A percentile compares a stretch with the other conserved stretches of the same genome.
Evolutionary conservation across 2,329 filamentous ascomycete genomes (phyloP).

Genomic region (Aspergillus ibericus): DNA sequence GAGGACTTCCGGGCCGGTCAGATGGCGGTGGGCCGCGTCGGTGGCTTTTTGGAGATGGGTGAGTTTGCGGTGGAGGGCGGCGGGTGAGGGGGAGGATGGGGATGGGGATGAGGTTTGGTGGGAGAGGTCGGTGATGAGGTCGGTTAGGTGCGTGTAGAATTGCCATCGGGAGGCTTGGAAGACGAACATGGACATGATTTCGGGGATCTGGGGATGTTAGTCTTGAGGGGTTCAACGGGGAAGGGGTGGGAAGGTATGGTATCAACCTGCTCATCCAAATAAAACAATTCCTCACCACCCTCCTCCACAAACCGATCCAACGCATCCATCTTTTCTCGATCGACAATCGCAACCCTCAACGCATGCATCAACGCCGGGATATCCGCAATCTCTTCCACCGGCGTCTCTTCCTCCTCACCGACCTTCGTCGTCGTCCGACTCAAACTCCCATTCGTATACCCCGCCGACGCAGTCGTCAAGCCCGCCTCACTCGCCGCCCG

Average conservation of each 20-base stretch:
- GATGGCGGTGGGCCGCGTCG: conserved; percentile 74
- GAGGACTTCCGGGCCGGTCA: conserved; percentile 82
- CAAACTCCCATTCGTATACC: conserved; percentile 28
- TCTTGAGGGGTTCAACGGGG: neutral
- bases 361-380: conserved; percentile 68
- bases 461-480: conserved; percentile 17
- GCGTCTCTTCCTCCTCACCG: conserved; percentile 41
- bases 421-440: conserved; percentile 43
- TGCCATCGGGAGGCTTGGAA: conserved; percentile 85
- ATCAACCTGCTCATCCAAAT: conserved; percentile 63
- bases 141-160: conserved; percentile 68
- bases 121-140: conserved; percentile 58
- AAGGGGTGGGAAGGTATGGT: neutral
- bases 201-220: conserved; percentile 60
- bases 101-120: conserved; percentile 35
- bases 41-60: conserved; percentile 73
- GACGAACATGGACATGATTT: conserved; percentile 82
- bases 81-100: conserved; percentile 47
- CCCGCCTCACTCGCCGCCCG: conserved; percentile 45
- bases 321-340: conserved; percentile 86
- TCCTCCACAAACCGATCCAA: conserved; percentile 79
- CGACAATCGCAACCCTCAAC: conserved; percentile 71
- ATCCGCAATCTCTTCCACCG: conserved; percentile 59
- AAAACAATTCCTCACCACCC: conserved; percentile 71
- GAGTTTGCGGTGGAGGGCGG: conserved; percentile 51